A percentile compares a stretch with the other conserved stretches of the same genome.
These are phyloP conservation scores for Globisporangium spinosum DNA, from an alignment of 352 stramenopile genomes.

Conservation along the genomic window DNA sequence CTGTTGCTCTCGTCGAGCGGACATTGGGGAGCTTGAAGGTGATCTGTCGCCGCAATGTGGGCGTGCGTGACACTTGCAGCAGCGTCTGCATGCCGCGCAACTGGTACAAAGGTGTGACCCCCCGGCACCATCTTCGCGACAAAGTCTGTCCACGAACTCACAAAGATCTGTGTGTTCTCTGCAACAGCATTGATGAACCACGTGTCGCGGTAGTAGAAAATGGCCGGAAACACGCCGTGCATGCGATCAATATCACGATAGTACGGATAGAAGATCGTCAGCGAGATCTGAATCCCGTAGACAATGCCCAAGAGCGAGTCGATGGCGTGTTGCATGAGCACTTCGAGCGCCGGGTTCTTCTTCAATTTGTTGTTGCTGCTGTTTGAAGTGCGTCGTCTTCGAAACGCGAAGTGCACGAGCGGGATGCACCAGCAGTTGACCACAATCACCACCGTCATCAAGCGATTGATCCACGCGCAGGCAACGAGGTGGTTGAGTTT, in stretches of 20 bases:
- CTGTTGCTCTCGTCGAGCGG: neutral
- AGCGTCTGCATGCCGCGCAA: constrained; percentile 13
- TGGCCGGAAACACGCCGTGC: neutral
- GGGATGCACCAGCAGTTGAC: constrained; percentile 25
- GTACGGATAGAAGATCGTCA: constrained; percentile 10
- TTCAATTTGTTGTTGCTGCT: neutral
- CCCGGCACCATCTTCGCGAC: constrained; percentile 16
- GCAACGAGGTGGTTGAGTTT: constrained; percentile 21
- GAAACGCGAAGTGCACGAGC: constrained; percentile 12
- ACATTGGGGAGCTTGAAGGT: constrained; percentile 9
- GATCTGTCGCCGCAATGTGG: constrained; percentile 5
- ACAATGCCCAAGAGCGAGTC: constrained; percentile 21
- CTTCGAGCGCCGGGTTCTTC: constrained; percentile 11
- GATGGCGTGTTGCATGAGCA: constrained; percentile 12
- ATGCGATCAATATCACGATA: neutral
- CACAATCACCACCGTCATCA: constrained; percentile 14
- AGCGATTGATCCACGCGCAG: constrained; percentile 20
- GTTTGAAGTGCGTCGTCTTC: neutral
- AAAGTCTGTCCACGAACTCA: constrained; percentile 16
- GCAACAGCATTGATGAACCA: constrained; percentile 6
- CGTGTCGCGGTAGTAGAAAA: constrained; percentile 16
- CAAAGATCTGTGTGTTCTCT: constrained; percentile 18
- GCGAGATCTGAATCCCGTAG: constrained; percentile 18
- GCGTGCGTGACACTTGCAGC: constrained; percentile 3
- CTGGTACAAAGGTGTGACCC: constrained; percentile 10